These are phyloP conservation scores for Neofusicoccum sp. DNA, from an alignment of 2,329 filamentous ascomycete genomes.

Conservation along the genomic window DNA sequence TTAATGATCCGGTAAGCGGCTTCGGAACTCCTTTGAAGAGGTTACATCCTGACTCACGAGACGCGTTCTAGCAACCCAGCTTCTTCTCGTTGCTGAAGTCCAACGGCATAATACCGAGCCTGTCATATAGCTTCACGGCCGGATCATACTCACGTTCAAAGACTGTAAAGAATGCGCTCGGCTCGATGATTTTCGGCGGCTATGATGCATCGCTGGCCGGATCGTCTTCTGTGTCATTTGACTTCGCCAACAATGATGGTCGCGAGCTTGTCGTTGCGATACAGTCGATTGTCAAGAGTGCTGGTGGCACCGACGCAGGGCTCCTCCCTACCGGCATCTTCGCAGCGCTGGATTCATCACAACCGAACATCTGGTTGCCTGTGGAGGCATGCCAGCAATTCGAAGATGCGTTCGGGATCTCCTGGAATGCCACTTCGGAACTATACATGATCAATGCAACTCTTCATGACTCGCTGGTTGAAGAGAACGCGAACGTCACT, in stretches of 20 bases:
- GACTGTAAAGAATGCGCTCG: neutral
- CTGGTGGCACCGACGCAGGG: neutral
- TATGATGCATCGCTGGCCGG: conserved; percentile 41
- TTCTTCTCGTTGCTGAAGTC: neutral
- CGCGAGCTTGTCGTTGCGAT: conserved; percentile 4
- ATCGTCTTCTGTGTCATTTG: conserved; percentile 27
- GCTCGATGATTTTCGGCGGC: conserved; percentile 38
- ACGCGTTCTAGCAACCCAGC: neutral
- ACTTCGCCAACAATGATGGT: neutral
- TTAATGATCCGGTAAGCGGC: conserved; percentile 20
- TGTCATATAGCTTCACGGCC: conserved; percentile 3
- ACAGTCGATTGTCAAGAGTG: neutral
- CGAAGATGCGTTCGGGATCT: conserved; percentile 39
- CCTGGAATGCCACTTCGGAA: conserved; percentile 35
- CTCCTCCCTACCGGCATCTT: neutral
- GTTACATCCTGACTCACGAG: neutral
- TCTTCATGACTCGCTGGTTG: conserved; percentile 31
- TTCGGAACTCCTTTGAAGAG: neutral
- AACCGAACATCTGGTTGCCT: conserved; percentile 26
- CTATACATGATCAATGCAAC: conserved; percentile 42
- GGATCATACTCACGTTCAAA: neutral
- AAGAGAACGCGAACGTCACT: conserved; percentile 30
- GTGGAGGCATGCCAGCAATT: conserved; percentile 38
- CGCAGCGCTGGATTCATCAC: neutral
- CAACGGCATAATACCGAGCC: neutral